Evolutionary conservation across 163 green algal genomes (phyloP).

Genomic region (Volvox carteri): DNA sequence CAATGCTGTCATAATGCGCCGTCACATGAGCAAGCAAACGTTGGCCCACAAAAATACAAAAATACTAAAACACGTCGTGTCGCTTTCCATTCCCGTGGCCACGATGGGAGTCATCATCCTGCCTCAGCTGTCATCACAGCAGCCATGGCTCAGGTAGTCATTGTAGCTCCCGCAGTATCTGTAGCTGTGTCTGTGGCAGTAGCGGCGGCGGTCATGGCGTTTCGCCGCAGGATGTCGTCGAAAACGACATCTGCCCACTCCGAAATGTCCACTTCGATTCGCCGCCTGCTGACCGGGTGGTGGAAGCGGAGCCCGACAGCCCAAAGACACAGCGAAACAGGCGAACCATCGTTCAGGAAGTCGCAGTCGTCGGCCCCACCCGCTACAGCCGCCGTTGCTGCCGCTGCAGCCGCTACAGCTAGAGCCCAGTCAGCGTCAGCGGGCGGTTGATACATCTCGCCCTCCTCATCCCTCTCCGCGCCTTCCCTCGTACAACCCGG

Average conservation of each 20-base stretch:
- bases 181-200: no score
- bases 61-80: no score
- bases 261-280: slow-evolving; percentile 7
- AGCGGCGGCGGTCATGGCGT: no score
- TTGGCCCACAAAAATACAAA: no score
- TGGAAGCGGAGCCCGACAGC: slow-evolving; percentile 71
- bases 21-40: no score
- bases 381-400: neutral
- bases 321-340: slow-evolving; percentile 76
- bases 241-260: slow-evolving; percentile 47
- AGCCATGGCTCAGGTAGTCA: no score
- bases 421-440: neutral
- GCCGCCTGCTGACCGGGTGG: slow-evolving; percentile 61
- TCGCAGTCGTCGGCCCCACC: neutral
- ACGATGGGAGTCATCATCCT: no score
- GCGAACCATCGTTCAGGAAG: slow-evolving; percentile 44
- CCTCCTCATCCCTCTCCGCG: neutral
- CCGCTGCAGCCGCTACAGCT: neutral
- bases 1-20: no score
- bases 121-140: no score
- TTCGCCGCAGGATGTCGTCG: slow-evolving; percentile 1
- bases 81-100: no score
- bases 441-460: neutral
- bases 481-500: no score
- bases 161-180: no score